Conservation (phyloP, 257 asterid genomes). For the Paraleonurus japonicus region DNA sequence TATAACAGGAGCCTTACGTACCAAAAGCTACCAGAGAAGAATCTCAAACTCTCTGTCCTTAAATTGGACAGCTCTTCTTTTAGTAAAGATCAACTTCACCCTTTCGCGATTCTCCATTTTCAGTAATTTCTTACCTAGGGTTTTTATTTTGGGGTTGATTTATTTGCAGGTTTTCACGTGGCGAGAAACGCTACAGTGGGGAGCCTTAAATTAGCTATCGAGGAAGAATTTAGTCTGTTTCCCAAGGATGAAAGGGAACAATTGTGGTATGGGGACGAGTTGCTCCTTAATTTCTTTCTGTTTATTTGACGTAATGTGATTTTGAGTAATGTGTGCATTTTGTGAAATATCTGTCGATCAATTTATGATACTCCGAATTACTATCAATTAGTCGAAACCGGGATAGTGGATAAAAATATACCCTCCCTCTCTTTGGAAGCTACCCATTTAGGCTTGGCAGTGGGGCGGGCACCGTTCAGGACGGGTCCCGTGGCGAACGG, state of each 20-base stretch:
- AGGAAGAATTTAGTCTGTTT: constrained; percentile 41
- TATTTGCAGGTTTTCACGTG: constrained; percentile 46
- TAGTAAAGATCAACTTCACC: constrained; percentile 26
- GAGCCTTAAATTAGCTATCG: constrained; percentile 43
- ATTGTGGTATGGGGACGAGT: constrained; percentile 43
- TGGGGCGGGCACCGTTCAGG: no score
- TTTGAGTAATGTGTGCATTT: background rate
- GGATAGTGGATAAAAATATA: background rate
- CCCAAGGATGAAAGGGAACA: constrained; percentile 31
- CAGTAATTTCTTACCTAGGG: background rate
- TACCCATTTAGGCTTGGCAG: no score
- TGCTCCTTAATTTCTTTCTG: background rate
- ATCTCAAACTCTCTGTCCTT: constrained; percentile 48
- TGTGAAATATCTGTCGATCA: no score
- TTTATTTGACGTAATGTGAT: background rate
- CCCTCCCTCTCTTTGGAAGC: no score
- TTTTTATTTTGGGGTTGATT: background rate
- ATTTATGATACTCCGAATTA: background rate
- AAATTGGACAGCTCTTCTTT: constrained; percentile 65
- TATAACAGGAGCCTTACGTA: constrained; percentile 28
- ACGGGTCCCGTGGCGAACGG: no score
- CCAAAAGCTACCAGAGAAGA: constrained; percentile 48
- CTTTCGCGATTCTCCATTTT: background rate
- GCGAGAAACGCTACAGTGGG: constrained; percentile 55
- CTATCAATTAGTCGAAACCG: background rate